Base-by-base conservation (phyloP, 2,329 filamentous ascomycete species). In the Paramyrothecium roridum region DNA sequence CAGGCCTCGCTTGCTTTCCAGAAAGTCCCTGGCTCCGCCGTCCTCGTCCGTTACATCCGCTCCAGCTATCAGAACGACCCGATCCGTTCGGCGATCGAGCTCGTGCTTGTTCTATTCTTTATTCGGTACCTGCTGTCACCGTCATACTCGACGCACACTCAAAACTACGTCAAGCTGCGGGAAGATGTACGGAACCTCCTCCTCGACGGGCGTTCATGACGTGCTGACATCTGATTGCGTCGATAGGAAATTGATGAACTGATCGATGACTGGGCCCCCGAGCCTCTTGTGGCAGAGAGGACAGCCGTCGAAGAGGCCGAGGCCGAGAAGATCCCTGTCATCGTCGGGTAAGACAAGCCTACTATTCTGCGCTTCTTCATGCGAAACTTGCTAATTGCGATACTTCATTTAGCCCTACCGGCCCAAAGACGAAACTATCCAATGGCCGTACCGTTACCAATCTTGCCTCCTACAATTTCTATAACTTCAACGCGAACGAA, bases 21-120 rank as follows among this genome's bases (percentile, higher is more conserved):
- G 67, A 91, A 89, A 67, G 83, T 99, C 43, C 96, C 95, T 30
- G 95, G 95, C 52, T 98, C 93, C 30, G 90, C 93, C 46, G 96
- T 99, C 64, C 81, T 98, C 66, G 84, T 96, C 64, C 90, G 95
- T 59, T 99, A 99, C 75, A 92, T 99, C 70, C 91, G 91, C 73
- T 96, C 92, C 56, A 96, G 92, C 71, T 98, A 99, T 78, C 95
- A 99, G 77, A 89, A 99, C 70, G 95, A 99, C 67, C 95, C 95
- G 11, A 86, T 98, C 55, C 89, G 96, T 53, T 96, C 91, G 52
- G 91, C 91, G 43, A 91, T 99, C 63, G 95, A 99, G 49, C 80
- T 99, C 52, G 87, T 98, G 62, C 81, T 99, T 57, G 90, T 99
- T 64, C 85, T 99, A 54, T 99, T 99, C 76, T 96, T 96, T 60